Conservation (phyloP, 179 eudicot genomes). For the Spinacia oleracea region DNA sequence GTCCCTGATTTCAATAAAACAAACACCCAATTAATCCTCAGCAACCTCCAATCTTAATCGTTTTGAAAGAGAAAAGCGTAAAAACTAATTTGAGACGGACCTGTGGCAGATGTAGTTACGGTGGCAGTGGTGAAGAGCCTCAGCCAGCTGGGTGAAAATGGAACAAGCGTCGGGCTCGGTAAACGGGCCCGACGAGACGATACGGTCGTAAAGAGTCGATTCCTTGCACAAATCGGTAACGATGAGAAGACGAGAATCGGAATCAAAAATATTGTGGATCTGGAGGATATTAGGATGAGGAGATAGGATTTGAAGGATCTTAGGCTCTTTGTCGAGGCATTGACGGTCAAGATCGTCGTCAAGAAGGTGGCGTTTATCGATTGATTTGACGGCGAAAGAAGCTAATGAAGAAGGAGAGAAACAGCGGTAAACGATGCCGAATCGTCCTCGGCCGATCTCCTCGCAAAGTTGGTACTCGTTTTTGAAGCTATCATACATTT, state of each 20-base stretch:
- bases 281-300: slow-evolving; percentile 60
- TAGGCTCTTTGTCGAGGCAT: slow-evolving; percentile 81
- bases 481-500: slow-evolving; percentile 55
- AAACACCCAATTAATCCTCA: background rate
- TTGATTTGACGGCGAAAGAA: slow-evolving; percentile 62
- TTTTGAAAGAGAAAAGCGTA: too few species aligned
- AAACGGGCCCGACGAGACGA: slow-evolving; percentile 32
- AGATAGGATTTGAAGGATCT: slow-evolving; percentile 59
- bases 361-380: slow-evolving; percentile 54
- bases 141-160: slow-evolving; percentile 41
- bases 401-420: slow-evolving; percentile 40
- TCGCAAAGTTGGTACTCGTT: slow-evolving; percentile 65
- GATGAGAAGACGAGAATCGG: slow-evolving; percentile 57
- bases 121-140: slow-evolving; percentile 67
- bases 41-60: too few species aligned
- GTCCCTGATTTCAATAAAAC: slow-evolving; percentile 32
- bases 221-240: slow-evolving; percentile 72
- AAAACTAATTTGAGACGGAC: background rate
- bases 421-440: slow-evolving; percentile 83
- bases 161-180: slow-evolving; percentile 55
- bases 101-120: slow-evolving; percentile 65
- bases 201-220: slow-evolving; percentile 51
- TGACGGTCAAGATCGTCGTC: slow-evolving; percentile 57
- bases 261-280: slow-evolving; percentile 56
- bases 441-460: slow-evolving; percentile 89